Conservation (phyloP, 2,329 filamentous ascomycete species). For the Claviceps maximensis region DNA sequence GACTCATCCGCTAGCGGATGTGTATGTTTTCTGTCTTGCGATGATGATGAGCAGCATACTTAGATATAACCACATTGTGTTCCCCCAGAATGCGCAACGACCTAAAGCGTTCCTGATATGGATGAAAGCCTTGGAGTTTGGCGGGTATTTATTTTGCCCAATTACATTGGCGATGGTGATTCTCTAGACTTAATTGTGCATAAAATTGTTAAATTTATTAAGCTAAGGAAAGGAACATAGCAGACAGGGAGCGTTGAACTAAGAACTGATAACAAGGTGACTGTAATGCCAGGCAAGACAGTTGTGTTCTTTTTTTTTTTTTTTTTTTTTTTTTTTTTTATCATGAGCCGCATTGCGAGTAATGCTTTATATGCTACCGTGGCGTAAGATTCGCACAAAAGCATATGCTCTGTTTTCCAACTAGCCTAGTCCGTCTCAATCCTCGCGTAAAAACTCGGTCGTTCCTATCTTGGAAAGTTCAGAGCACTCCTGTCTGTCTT, state of each 20-base stretch:
- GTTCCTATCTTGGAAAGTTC: not conserved
- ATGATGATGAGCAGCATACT: not conserved
- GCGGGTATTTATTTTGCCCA: constrained; percentile 1
- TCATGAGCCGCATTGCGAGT: not conserved
- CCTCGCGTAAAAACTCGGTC: not conserved
- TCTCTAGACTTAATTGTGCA: not conserved
- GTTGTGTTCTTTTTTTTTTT: not conserved
- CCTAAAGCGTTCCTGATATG: not conserved
- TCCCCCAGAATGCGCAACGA: not conserved
- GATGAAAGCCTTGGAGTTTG: constrained; percentile 1
- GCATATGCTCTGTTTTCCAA: not conserved
- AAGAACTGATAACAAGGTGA: no score
- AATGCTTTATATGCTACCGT: not conserved
- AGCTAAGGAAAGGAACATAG: not conserved
- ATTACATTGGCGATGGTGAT: constrained; percentile 1
- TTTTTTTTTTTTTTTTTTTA: not conserved
- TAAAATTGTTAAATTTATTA: not conserved
- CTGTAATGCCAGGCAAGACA: not conserved
- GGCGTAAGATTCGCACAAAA: not conserved
- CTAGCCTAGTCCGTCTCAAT: not conserved
- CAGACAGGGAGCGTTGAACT: not conserved
- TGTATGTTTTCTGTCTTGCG: not conserved
- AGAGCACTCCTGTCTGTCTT: constrained; percentile 4
- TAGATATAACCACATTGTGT: not conserved
- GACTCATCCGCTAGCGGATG: constrained; percentile 14